Evolutionary conservation across 169 alveolate species (phyloP).

Genomic region (Hepatocystis sp.): DNA sequence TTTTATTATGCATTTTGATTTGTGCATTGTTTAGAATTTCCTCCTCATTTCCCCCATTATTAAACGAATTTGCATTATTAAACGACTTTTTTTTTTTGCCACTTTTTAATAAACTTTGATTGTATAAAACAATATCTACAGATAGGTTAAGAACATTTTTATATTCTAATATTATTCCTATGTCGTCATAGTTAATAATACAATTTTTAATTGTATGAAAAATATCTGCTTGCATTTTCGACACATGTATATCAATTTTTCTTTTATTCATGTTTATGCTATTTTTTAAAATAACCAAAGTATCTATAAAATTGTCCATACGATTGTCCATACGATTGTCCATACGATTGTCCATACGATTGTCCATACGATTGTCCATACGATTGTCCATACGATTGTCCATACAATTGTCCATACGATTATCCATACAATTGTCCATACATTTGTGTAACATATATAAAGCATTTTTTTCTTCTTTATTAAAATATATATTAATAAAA

Average conservation of each 20-base stretch:
- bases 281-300: constrained; percentile 17
- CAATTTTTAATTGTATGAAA: constrained; percentile 8
- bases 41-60: background rate
- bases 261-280: constrained; percentile 53
- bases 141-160: constrained; percentile 37
- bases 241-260: constrained; percentile 38
- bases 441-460: constrained; percentile 29
- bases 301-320: constrained; percentile 7
- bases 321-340: too few species aligned
- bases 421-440: too few species aligned
- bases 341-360: too few species aligned
- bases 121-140: constrained; percentile 55
- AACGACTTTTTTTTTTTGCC: too few species aligned
- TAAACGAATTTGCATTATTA: too few species aligned
- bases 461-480: constrained; percentile 42
- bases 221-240: constrained; percentile 53
- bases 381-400: too few species aligned
- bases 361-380: too few species aligned
- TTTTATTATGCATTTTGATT: too few species aligned
- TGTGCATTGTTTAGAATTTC: too few species aligned
- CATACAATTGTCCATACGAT: too few species aligned
- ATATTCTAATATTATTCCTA: constrained; percentile 20
- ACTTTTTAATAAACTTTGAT: background rate
- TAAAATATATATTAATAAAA: constrained; percentile 49
- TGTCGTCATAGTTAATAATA: constrained; percentile 6